These are phyloP conservation scores for Globisporangium polare DNA, from an alignment of 352 stramenopile genomes.

Conservation along the genomic window DNA sequence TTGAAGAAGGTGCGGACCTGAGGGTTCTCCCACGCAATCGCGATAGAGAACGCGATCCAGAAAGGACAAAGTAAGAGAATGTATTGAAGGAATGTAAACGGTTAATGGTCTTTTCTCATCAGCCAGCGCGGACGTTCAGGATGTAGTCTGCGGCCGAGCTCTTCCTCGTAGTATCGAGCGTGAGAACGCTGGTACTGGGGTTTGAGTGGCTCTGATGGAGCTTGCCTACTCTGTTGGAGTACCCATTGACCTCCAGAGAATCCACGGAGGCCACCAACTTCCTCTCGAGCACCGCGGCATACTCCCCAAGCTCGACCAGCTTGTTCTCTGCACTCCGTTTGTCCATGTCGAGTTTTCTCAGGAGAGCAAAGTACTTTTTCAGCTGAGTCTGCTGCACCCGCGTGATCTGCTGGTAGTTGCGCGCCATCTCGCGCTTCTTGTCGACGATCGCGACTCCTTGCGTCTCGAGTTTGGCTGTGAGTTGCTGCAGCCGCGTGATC, in stretches of 20 bases:
- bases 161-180: not conserved
- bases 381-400: constrained; percentile 29
- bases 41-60: not conserved
- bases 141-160: not conserved
- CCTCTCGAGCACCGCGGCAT: constrained; percentile 29
- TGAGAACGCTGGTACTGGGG: not conserved
- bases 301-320: constrained; percentile 19
- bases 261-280: constrained; percentile 13
- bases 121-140: constrained; percentile 6
- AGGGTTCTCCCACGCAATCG: not conserved
- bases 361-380: constrained; percentile 32
- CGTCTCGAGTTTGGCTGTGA: constrained; percentile 25
- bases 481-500: constrained; percentile 27
- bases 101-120: not conserved
- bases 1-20: not conserved
- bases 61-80: not conserved
- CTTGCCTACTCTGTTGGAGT: not conserved
- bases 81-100: not conserved
- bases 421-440: constrained; percentile 23
- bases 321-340: constrained; percentile 22
- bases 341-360: constrained; percentile 23
- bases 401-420: constrained; percentile 29
- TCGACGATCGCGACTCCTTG: constrained; percentile 19
- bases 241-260: not conserved
- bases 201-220: not conserved